Base-by-base conservation (phyloP, 2,329 filamentous ascomycete genomes). In the Fusarium cyanostomum region DNA sequence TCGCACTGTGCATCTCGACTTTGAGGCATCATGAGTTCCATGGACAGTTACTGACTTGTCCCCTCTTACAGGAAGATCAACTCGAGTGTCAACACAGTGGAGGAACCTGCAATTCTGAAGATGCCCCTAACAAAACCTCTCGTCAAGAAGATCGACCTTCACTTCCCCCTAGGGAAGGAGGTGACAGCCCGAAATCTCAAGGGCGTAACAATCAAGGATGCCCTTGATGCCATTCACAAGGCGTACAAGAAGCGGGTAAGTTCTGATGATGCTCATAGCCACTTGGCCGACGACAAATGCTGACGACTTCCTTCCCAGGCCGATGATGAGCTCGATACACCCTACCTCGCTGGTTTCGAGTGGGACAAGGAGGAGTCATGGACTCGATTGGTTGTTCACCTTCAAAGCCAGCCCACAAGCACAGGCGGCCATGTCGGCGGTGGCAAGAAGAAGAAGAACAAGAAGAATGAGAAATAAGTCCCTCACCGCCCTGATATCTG, bases 131-230 rank as follows among this genome's bases (percentile, higher is more conserved):
- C 91, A 71, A 89, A 81, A 60, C 94, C 94, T 43, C 89, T 91
- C 30, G 87, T 98, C 78, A 96, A 95, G 86, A 94, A 92, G 82
- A 94, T 98, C 79, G 93, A 97, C 79, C 84, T 98, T 42, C 88
- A 93, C 79, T 97, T 96, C 84, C 92, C 92, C 13, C 83, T 96
- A 50, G 94, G 94, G 48, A 86, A 95, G 53, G 89, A 94, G 74
- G 91, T 97, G 68, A 92, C 90, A 28, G 94, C 93, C 74, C 87
- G 94, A 73, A 98, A 97, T 80, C 82, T 94, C 71, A 94, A 94
- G 79, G 94, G 94, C 54, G 93, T 98, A 69, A 98, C 94, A 55
- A 94, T 98, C 84, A 97, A 97, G 84, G 94, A 98, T 79, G 93
- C 93, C 56, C 77, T 97, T 77, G 94, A 97, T 77, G 94, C 92